Evolutionary conservation across 148 eudicot genomes (phyloP), one percentile per base, ranked within the genome.

Genomic region (Fagopyrum esculentum): DNA sequence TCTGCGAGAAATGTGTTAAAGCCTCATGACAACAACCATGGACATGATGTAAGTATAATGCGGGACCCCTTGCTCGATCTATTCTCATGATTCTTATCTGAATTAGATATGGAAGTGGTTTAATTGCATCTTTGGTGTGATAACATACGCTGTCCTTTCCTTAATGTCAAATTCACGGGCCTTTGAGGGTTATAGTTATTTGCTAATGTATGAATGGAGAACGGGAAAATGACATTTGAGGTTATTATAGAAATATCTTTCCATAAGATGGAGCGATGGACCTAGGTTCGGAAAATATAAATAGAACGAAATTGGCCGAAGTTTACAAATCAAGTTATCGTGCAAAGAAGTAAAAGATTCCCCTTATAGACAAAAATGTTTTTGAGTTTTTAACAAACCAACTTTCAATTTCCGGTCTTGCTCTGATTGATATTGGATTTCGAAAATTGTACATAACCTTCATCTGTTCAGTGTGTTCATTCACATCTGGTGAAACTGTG

Each of bases 31-130:
- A 84, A 79, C 78, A 84, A 79, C 78, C 74, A 88, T 43, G 54
- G 81, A 45, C 84, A 89, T 79, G 93, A 90, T 84, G 99, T 95
- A 89, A 83, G 97, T 86, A 48, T 78, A 63, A 49, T 57, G 30
- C 51, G 47, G 64, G 72, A 66, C 76, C 26, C 46, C 54, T n/a
- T 61, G 49, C 40, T 43, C n/a, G 26, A 6, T 57, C 68, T 72
- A 9, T 35, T 71, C 40, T 30, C 74, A 17, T 69, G 22, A 45
- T 76, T 11, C 44, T 30, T 30, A 63, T 66, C 46, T 40, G 9
- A 40, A 35, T 66, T n/a, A 1, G 46, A 66, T 66, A 43, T 35
- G 70, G 30, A 57, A 40, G 46, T 66, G 15, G 71, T 46, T 66
- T 66, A 19, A 40, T 66, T 43, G 46, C 71, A 66, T 66, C 46